Conservation (phyloP, 2,329 filamentous ascomycete genomes). For the Aspergillus sp. region DNA sequence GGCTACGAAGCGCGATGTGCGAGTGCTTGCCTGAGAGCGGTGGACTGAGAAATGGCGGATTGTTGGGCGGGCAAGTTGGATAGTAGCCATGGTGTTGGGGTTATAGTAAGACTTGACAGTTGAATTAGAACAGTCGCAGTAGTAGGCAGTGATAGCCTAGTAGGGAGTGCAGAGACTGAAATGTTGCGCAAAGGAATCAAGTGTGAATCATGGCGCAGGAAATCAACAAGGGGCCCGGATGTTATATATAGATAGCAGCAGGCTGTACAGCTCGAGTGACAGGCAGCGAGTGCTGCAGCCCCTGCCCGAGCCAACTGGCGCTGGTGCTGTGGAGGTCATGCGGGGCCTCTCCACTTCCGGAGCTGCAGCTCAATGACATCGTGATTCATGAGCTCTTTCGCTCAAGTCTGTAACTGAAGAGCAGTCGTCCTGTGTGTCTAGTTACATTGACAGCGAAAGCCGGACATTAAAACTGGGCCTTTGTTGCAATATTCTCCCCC, state of each 20-base stretch:
- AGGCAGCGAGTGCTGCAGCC: neutral
- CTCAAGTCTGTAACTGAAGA: neutral
- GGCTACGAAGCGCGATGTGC: conserved; percentile 40
- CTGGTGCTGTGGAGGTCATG: conserved; percentile 9
- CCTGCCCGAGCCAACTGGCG: neutral
- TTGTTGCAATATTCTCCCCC: neutral
- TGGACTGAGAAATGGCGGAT: conserved; percentile 47
- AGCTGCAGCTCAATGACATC: neutral
- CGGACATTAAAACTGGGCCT: neutral
- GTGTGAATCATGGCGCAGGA: too few species aligned
- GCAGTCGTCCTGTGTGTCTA: neutral
- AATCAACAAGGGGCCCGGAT: neutral
- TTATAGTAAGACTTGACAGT: too few species aligned
- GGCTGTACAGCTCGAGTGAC: neutral
- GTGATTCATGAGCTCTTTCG: neutral
- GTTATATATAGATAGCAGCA: neutral
- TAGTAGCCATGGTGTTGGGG: conserved; percentile 19
- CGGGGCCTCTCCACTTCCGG: conserved; percentile 13
- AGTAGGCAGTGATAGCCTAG: too few species aligned
- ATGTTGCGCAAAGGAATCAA: too few species aligned
- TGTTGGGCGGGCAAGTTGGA: conserved; percentile 33
- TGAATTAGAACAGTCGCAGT: too few species aligned
- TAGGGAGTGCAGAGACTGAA: too few species aligned
- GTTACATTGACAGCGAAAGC: neutral
- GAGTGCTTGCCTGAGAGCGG: conserved; percentile 40